Evolutionary conservation across 192 early-diverging fungal genomes (phyloP).

Genomic region (Linnemannia zychae): DNA sequence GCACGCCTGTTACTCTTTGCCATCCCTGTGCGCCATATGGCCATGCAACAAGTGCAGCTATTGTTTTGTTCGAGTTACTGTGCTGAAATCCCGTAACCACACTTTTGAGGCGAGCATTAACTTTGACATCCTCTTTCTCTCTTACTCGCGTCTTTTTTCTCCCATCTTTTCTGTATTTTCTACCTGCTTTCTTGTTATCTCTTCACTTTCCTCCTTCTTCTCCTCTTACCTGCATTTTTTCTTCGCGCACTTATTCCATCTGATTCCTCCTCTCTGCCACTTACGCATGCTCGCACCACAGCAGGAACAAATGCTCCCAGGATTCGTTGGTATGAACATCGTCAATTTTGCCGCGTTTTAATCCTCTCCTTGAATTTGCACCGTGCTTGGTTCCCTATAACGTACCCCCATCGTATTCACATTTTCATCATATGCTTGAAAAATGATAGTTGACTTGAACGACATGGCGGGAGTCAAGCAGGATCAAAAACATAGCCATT

Average conservation of each 20-base stretch:
- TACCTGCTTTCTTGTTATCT: no score
- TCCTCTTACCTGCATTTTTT: neutral
- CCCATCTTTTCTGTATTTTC: no score
- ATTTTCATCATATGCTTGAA: neutral
- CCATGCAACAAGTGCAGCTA: neutral
- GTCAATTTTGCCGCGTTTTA: neutral
- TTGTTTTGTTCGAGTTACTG: neutral
- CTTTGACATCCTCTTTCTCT: neutral
- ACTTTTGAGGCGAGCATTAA: neutral
- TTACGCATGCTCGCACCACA: neutral
- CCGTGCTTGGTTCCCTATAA: neutral
- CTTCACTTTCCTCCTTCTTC: no score
- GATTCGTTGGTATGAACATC: constrained; percentile 30
- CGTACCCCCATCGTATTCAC: neutral
- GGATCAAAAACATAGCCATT: constrained; percentile 20
- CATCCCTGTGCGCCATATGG: neutral
- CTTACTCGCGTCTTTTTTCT: neutral
- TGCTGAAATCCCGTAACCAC: neutral
- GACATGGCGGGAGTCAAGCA: constrained; percentile 44
- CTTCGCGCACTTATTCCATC: neutral
- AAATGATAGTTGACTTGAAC: constrained; percentile 25
- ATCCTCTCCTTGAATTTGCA: neutral
- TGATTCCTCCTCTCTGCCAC: neutral
- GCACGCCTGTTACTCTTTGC: neutral
- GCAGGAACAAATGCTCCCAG: neutral